Conservation (phyloP, 805 yeast genomes). For the Maudiozyma bulderi region DNA sequence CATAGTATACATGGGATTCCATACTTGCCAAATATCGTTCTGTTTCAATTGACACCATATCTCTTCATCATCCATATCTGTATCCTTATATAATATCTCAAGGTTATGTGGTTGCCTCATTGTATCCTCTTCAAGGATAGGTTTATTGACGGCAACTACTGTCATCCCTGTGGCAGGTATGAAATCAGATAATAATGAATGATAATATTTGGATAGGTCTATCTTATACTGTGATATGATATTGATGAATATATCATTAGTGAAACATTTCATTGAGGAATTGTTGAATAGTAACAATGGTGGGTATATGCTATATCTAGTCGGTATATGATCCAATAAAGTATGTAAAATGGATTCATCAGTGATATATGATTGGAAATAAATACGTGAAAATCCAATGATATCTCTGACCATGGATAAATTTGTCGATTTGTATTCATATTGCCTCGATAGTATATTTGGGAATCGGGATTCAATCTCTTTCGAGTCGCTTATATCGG, state of each 20-base stretch:
- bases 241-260: conserved; percentile 29
- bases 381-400: background rate
- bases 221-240: conserved; percentile 1
- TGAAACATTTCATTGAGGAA: conserved; percentile 35
- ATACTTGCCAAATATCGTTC: conserved; percentile 64
- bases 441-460: conserved; percentile 4
- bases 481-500: conserved; percentile 8
- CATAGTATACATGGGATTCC: conserved; percentile 86
- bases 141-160: conserved; percentile 64
- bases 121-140: conserved; percentile 45
- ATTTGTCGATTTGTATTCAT: conserved; percentile 1
- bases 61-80: conserved; percentile 14
- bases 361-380: conserved; percentile 3
- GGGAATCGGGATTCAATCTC: conserved; percentile 1
- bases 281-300: conserved; percentile 56
- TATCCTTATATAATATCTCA: conserved; percentile 34
- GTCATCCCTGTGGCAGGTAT: conserved; percentile 27
- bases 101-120: conserved; percentile 60
- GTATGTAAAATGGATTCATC: conserved; percentile 1
- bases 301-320: conserved; percentile 52
- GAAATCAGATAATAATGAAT: conserved; percentile 15
- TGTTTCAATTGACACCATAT: conserved; percentile 68
- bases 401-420: background rate
- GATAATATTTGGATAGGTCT: conserved; percentile 8
- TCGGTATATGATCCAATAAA: conserved; percentile 14